Percentiles rank a stretch among this genome's conserved stretches.
Conservation (phyloP, 495 filamentous ascomycete genomes). For the Podospora appendiculata region DNA sequence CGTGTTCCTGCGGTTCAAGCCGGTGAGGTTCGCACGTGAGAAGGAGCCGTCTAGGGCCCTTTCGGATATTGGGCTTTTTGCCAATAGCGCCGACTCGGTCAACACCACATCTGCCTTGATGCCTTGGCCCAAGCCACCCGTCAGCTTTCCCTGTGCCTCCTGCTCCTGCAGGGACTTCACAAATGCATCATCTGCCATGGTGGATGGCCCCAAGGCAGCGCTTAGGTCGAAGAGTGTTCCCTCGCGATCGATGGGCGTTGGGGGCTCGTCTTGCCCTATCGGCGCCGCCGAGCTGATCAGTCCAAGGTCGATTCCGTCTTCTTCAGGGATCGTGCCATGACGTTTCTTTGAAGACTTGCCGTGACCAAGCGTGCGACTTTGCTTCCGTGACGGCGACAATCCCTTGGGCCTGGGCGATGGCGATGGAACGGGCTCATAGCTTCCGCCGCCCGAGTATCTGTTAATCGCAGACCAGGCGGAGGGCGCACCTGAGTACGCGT, state of each 20-base stretch:
- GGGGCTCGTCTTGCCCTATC: slow-evolving; percentile 5
- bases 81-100: slow-evolving; percentile 32
- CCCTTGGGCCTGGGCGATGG: background rate
- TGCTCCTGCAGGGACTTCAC: slow-evolving; percentile 30
- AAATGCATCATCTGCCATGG: slow-evolving; percentile 29
- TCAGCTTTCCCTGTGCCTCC: slow-evolving; percentile 39
- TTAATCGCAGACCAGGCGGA: slow-evolving; percentile 10
- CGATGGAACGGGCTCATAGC: slow-evolving; percentile 28
- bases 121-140: slow-evolving; percentile 41
- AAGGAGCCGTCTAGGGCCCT: background rate
- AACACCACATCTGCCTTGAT: slow-evolving; percentile 30
- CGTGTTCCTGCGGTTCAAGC: slow-evolving; percentile 22
- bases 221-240: slow-evolving; percentile 27
- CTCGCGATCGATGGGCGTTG: slow-evolving; percentile 5
- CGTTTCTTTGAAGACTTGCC: slow-evolving; percentile 7
- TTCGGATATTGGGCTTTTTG: slow-evolving; percentile 23
- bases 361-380: slow-evolving; percentile 8
- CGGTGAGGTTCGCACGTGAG: slow-evolving; percentile 2
- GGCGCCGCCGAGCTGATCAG: slow-evolving; percentile 30
- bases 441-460: slow-evolving; percentile 10
- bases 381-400: slow-evolving; percentile 4
- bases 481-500: slow-evolving; percentile 5
- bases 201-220: slow-evolving; percentile 28
- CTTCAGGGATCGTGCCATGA: slow-evolving; percentile 36
- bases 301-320: slow-evolving; percentile 31